phyloP scores from a whole-genome alignment of 2,329 filamentous ascomycete species.

The Aureobasidium sp. region DNA sequence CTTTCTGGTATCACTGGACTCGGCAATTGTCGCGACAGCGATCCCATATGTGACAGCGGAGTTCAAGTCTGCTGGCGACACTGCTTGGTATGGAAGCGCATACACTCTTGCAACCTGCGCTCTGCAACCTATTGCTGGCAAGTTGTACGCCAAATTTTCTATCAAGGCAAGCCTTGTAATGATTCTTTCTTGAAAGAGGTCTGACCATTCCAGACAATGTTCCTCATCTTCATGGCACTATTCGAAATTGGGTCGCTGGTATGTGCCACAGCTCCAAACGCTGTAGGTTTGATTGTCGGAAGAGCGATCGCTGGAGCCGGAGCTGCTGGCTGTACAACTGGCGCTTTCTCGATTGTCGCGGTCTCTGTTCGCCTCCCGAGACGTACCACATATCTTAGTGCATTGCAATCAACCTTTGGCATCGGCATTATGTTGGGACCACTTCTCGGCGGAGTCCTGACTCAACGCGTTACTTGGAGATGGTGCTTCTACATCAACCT shows the following conservation, averaged over 20 bases:
- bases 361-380: constrained; percentile 33
- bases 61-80: constrained; percentile 31
- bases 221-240: constrained; percentile 28
- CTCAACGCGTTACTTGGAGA: constrained; percentile 32
- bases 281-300: constrained; percentile 32
- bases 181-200: background rate
- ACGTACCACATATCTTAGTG: constrained; percentile 28
- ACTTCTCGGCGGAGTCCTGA: constrained; percentile 36
- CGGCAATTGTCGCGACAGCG: constrained; percentile 26
- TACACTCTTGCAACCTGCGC: constrained; percentile 36
- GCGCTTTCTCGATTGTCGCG: constrained; percentile 34
- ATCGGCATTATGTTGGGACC: constrained; percentile 35
- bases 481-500: constrained; percentile 42
- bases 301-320: constrained; percentile 33
- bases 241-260: constrained; percentile 50
- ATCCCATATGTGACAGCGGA: constrained; percentile 32
- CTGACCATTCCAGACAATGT: constrained; percentile 16
- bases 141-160: constrained; percentile 36
- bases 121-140: constrained; percentile 39
- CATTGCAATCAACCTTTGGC: constrained; percentile 29
- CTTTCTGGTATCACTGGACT: background rate
- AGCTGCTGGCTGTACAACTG: constrained; percentile 29
- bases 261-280: constrained; percentile 34
- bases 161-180: constrained; percentile 19
- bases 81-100: constrained; percentile 31